These are phyloP conservation scores for Raddia guianensis DNA, from an alignment of 176 grass and related monocot genomes.

Conservation along the genomic window DNA sequence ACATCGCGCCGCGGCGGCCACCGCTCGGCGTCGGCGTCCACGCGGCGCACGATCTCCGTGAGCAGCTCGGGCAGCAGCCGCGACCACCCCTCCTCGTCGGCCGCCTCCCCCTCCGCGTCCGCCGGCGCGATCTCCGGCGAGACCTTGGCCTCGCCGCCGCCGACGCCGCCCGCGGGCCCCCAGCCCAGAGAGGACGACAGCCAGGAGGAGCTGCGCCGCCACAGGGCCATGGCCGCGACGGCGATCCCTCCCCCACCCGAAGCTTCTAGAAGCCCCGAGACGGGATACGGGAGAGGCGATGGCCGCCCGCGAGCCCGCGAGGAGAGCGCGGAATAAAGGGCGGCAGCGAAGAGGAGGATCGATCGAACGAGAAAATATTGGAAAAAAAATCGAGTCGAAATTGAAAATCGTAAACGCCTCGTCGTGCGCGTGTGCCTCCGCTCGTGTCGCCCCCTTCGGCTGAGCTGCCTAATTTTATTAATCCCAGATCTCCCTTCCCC, in stretches of 20 bases:
- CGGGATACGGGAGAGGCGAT: not conserved
- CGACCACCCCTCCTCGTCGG: constrained; percentile 75
- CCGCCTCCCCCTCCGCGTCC: constrained; percentile 25
- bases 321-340: not conserved
- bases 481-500: not conserved
- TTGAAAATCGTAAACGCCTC: not conserved
- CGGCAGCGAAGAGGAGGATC: not conserved
- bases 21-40: constrained; percentile 73
- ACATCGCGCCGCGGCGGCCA: constrained; percentile 87
- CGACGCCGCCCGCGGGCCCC: constrained; percentile 26
- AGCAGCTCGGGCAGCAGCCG: constrained; percentile 77
- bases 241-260: not conserved
- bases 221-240: constrained; percentile 23
- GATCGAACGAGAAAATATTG: not conserved
- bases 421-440: constrained; percentile 16
- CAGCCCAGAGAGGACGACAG: constrained; percentile 47
- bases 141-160: constrained; percentile 49
- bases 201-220: constrained; percentile 63
- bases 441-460: not conserved
- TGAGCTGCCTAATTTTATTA: constrained; percentile 28
- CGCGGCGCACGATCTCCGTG: constrained; percentile 68
- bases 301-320: not conserved
- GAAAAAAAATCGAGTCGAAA: not conserved
- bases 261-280: constrained; percentile 37
- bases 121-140: constrained; percentile 49